phyloP scores from a whole-genome alignment of 352 stramenopile species.

The Globisporangium perplexum region DNA sequence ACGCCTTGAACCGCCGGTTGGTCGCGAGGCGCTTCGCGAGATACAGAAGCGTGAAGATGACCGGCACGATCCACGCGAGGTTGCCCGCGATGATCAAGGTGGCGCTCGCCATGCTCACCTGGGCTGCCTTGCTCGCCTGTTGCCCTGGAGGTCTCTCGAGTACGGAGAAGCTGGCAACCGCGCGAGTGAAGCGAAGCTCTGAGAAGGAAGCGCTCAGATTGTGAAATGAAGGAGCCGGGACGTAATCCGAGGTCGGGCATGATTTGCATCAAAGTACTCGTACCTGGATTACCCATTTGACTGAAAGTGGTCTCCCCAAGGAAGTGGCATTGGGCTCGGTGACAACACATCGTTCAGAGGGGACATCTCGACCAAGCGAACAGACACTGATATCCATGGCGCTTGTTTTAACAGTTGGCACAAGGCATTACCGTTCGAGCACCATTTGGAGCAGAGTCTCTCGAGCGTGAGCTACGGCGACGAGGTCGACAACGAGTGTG shows the following conservation, averaged over 20 bases:
- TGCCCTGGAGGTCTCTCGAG: too few species aligned
- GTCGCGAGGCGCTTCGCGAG: slow-evolving; percentile 9
- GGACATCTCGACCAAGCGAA: too few species aligned
- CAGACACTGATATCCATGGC: too few species aligned
- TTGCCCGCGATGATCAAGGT: slow-evolving; percentile 3
- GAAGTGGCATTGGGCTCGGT: too few species aligned
- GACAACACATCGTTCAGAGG: too few species aligned
- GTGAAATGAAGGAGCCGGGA: not conserved
- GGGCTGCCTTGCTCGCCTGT: too few species aligned
- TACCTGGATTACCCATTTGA: too few species aligned
- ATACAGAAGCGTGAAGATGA: slow-evolving; percentile 9
- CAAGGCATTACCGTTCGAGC: too few species aligned
- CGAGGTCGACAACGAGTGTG: too few species aligned
- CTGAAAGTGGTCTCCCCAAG: not conserved
- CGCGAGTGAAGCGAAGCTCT: not conserved
- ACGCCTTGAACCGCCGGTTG: slow-evolving; percentile 8
- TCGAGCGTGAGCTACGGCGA: too few species aligned
- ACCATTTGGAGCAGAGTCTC: too few species aligned
- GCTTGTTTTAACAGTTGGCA: too few species aligned
- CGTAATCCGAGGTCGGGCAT: not conserved
- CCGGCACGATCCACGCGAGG: slow-evolving; percentile 6
- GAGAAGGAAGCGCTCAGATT: not conserved
- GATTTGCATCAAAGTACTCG: not conserved
- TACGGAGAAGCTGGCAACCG: not conserved
- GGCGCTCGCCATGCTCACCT: not conserved